Conservation (phyloP, 2,329 filamentous ascomycete species). For the Xylaria sp. region DNA sequence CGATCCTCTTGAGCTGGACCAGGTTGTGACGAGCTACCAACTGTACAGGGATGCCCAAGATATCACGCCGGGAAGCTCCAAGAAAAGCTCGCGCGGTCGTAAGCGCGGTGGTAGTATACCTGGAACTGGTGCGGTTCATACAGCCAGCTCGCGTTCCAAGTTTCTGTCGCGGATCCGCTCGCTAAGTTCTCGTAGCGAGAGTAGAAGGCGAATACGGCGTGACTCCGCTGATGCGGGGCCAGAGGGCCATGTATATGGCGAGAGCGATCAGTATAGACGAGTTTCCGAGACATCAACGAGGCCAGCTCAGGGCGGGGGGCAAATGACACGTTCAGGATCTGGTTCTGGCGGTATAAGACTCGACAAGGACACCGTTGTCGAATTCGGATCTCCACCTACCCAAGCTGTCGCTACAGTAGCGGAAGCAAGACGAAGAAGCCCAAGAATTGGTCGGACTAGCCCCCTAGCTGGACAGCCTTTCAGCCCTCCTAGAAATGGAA, state of each 20-base stretch:
- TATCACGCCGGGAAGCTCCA: neutral
- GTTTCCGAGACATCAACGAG: slow-evolving; percentile 2
- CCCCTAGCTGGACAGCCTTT: slow-evolving; percentile 27
- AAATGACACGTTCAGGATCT: slow-evolving; percentile 45
- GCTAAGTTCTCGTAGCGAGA: slow-evolving; percentile 28
- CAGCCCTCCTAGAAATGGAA: slow-evolving; percentile 8
- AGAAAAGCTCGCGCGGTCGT: slow-evolving; percentile 26
- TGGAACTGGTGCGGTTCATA: neutral
- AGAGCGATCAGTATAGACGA: neutral
- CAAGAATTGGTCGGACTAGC: slow-evolving; percentile 25
- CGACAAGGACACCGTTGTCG: slow-evolving; percentile 45
- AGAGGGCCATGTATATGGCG: neutral
- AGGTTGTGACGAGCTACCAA: slow-evolving; percentile 47
- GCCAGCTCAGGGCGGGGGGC: slow-evolving; percentile 32
- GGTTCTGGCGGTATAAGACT: slow-evolving; percentile 45
- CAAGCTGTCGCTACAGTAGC: slow-evolving; percentile 23
- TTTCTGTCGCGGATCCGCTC: slow-evolving; percentile 36
- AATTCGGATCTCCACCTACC: slow-evolving; percentile 43
- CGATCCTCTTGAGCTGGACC: slow-evolving; percentile 39
- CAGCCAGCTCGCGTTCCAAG: slow-evolving; percentile 8
- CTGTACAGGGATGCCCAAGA: slow-evolving; percentile 39
- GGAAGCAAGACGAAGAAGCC: slow-evolving; percentile 27
- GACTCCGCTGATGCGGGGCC: neutral
- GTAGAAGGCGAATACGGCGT: slow-evolving; percentile 21
- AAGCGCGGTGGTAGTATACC: slow-evolving; percentile 29